Conservation (phyloP, 2,329 filamentous ascomycete genomes). For the Davidsoniella virescens region DNA sequence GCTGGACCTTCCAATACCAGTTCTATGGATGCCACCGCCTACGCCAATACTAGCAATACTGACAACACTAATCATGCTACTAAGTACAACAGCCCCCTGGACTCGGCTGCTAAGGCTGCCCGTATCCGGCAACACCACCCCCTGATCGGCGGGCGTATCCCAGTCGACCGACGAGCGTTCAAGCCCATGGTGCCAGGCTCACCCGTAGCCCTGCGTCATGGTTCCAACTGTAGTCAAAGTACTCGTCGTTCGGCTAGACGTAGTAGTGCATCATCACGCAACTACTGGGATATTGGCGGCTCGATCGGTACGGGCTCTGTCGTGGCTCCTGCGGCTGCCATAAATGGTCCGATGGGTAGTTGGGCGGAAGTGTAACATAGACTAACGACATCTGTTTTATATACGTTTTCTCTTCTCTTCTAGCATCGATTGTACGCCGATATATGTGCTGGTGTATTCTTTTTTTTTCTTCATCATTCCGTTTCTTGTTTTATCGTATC, state of each 20-base stretch:
- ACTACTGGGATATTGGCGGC: conserved; percentile 86
- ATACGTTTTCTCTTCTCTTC: background rate
- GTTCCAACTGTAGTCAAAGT: conserved; percentile 71
- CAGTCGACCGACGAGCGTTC: conserved; percentile 39
- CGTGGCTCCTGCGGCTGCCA: conserved; percentile 24
- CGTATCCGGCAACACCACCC: conserved; percentile 82
- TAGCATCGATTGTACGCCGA: background rate
- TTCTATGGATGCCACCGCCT: background rate
- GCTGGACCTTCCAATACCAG: conserved; percentile 23
- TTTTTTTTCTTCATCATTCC: background rate
- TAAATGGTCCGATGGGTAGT: conserved; percentile 51
- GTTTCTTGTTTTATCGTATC: too few relatives aligned
- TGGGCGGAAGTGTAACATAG: conserved; percentile 57
- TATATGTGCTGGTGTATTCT: background rate
- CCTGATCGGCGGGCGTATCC: conserved; percentile 47
- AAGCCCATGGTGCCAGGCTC: conserved; percentile 35
- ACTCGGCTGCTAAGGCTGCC: conserved; percentile 60
- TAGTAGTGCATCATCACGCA: conserved; percentile 56
- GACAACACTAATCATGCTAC: background rate
- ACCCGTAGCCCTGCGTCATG: conserved; percentile 31
- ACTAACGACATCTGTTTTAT: background rate
- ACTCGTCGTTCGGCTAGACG: conserved; percentile 54
- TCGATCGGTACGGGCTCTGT: conserved; percentile 62
- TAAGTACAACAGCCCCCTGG: conserved; percentile 35
- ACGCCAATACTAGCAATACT: too few relatives aligned